phyloP scores from a whole-genome alignment of 2,329 filamentous ascomycete genomes.

The Exserohilum rostratum region DNA sequence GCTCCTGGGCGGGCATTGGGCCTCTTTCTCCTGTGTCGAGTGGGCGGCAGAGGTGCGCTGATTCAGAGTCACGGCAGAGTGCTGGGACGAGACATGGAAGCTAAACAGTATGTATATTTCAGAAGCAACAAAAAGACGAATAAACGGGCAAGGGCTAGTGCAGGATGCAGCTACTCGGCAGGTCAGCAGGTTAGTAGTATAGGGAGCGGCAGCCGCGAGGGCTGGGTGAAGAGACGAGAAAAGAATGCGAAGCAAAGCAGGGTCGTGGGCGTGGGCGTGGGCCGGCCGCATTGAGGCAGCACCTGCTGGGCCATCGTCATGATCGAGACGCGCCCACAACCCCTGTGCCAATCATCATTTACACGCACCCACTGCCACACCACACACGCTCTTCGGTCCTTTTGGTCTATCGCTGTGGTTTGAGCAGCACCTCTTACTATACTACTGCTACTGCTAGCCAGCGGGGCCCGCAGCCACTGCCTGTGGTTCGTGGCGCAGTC shows the following conservation, averaged over 20 bases:
- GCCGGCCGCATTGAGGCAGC: constrained; percentile 16
- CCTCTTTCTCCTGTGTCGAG: constrained; percentile 22
- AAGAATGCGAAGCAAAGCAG: constrained; percentile 13
- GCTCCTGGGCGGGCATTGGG: constrained; percentile 39
- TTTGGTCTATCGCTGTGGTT: too few species aligned
- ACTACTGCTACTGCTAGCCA: neutral
- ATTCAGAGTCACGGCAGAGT: constrained; percentile 14
- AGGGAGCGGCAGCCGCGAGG: constrained; percentile 25
- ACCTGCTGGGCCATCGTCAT: constrained; percentile 18
- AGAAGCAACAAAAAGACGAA: neutral
- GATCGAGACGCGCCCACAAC: constrained; percentile 19
- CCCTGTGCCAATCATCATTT: constrained; percentile 34
- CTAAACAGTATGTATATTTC: constrained; percentile 26
- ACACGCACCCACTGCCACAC: neutral
- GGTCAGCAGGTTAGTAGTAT: constrained; percentile 11
- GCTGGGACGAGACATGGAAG: constrained; percentile 14
- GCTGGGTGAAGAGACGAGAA: constrained; percentile 8
- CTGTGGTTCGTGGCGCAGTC: neutral
- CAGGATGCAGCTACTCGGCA: constrained; percentile 11
- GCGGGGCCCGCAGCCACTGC: neutral
- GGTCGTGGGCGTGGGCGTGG: constrained; percentile 6
- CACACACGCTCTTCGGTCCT: neutral
- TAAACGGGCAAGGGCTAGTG: neutral
- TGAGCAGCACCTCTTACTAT: too few species aligned
- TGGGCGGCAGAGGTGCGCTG: constrained; percentile 24